Base-by-base conservation (phyloP, 805 yeast genomes). In the Allodekkera sacchari region DNA sequence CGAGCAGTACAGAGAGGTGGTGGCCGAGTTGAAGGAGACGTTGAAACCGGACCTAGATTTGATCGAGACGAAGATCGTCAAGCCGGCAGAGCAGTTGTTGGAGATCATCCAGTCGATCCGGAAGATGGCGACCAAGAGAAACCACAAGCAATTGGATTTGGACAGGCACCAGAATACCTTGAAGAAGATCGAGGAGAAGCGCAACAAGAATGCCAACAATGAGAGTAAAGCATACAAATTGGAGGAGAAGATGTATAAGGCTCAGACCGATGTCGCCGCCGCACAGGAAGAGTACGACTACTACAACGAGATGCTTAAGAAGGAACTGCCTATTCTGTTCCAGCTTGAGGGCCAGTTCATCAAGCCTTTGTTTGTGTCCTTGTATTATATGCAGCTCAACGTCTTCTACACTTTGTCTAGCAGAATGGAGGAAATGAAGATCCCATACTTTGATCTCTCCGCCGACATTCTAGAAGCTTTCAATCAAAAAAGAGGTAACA, bases 361-460 rank as follows among this genome's bases (percentile, higher is more conserved):
- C 53, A 80, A 77, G 52, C 98, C 98, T 13, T 66, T 92, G 48
- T 92, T 92, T 61, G 92, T 89, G 48, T 80, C 94, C 34, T 79
- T 92, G 58, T 92, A 92, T 62, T 92, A 77, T 68, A 92, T 92
- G 97, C 98, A 92, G 64, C 72, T 92, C 65, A 92, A 92, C 64
- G 85, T 92, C 36, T 92, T 88, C 59, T 92, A 92, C 68, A 87
- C 96, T 1, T 66, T 92, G 40, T 88, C 83, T 64, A 80, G 71
- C 52, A 74, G 83, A 48, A 83, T 89, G 84, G 95, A 89, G 61
- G 95, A 84, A 53, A 77, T 89, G 83, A 87, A 92, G 63, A 92
- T 92, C 44, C 96, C 96, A 11, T 92, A 92, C 61, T 92, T 92
- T 59, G 94, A 92, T 54, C 66, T 92, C 52, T 66, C 74, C 31